Evolutionary conservation across 2,329 filamentous ascomycete species (phyloP).

Genomic region (Aureobasidium sp.): DNA sequence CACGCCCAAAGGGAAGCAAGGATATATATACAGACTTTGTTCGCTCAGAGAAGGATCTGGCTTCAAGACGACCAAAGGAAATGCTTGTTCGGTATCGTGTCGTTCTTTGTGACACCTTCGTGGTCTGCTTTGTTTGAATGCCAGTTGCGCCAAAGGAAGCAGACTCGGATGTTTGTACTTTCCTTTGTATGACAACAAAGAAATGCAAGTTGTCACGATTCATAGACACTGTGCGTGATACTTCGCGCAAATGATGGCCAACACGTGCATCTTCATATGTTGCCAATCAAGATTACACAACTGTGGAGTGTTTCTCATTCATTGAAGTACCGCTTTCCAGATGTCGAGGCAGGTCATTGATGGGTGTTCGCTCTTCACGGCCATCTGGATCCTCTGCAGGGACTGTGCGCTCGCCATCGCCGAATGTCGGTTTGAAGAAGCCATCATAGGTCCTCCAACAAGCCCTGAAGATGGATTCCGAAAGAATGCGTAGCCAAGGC

Average conservation of each 20-base stretch:
- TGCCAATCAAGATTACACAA: background rate
- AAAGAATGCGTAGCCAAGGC: conserved; percentile 51
- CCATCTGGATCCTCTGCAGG: conserved; percentile 20
- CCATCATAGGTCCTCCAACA: conserved; percentile 60
- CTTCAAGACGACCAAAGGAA: background rate
- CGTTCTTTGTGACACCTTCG: background rate
- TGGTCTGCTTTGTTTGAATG: background rate
- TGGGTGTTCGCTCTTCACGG: background rate
- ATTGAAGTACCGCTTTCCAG: background rate
- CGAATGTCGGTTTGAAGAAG: conserved; percentile 60
- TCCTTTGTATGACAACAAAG: background rate
- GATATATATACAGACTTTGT: background rate
- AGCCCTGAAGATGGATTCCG: conserved; percentile 45
- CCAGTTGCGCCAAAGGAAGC: background rate
- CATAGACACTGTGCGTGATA: background rate
- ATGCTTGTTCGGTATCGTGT: background rate
- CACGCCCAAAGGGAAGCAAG: background rate
- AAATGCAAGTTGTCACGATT: background rate
- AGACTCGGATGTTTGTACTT: background rate
- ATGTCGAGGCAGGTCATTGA: background rate
- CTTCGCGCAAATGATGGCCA: background rate
- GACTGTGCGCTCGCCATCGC: conserved; percentile 70
- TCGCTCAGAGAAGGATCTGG: background rate
- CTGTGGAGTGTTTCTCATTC: background rate
- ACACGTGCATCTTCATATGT: too few relatives aligned